Evolutionary conservation across 179 eudicot genomes (phyloP), one percentile per base, ranked within the genome.

Genomic region (Beta lomatogona): DNA sequence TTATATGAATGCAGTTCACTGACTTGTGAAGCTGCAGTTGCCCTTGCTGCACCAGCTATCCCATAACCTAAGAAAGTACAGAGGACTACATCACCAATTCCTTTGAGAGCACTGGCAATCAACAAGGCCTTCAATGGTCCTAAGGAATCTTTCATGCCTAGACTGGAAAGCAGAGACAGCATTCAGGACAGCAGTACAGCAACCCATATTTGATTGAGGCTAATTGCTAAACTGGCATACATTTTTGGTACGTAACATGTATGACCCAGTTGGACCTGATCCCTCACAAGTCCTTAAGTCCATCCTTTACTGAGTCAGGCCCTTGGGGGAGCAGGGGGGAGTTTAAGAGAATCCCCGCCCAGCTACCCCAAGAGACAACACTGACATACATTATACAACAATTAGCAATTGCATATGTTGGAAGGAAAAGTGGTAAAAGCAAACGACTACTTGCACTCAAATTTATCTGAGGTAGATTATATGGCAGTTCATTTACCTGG

Each of bases 31-130:
- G 75, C 94, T 87, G 93, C 88, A 82, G 99, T 94, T 79, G 98
- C 99, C 98, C 99, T 92, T 73, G 99, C 99, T 45, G 98, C 99
- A 81, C 98, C 99, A 81, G 99, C 94, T 77, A 96, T 96, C 63
- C 99, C 99, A 69, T 88, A 94, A 81, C 90, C 92, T 73, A 94
- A 78, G 85, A 79, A 88, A 57, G 81, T 80, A 84, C 99, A 97
- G 28, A 94, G 85, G 68, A 92, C 83, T 66, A 94, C 76, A 84
- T 91, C 93, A 80, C 98, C 98, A 67, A 92, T 48, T 63, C 88
- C 90, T 82, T 94, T 97, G 76, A 94, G 90, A 80, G 83, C 89
- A 82, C 95, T 93, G 52, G 97, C 98, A 84, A 87, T 96, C 57
- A 92, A 87, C 90, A 97, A 86, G 74, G 98, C 99, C 92, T 94